Percentiles rank a stretch among this genome's conserved stretches.
phyloP scores from a whole-genome alignment of 768 basidiomycete species.

The Imleria badia region DNA sequence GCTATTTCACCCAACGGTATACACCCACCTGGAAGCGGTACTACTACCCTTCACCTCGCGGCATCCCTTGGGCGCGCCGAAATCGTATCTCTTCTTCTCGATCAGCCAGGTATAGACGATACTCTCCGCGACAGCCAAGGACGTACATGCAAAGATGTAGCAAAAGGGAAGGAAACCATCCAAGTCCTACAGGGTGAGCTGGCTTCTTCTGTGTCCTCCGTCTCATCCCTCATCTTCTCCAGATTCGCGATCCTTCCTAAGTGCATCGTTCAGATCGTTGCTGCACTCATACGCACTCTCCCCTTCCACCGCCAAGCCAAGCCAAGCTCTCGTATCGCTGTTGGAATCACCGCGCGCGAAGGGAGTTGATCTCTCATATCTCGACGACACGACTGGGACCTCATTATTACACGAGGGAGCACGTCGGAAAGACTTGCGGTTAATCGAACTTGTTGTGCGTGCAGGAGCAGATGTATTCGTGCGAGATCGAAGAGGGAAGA shows the following conservation, averaged over 20 bases:
- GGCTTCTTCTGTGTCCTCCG: not conserved
- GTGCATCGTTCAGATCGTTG: constrained; percentile 71
- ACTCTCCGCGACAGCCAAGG: constrained; percentile 67
- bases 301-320: constrained; percentile 40
- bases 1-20: constrained; percentile 78
- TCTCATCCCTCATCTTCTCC: constrained; percentile 5
- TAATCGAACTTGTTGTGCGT: constrained; percentile 82
- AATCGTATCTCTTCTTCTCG: constrained; percentile 71
- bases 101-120: constrained; percentile 81
- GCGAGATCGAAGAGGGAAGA: constrained; percentile 71
- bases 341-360: constrained; percentile 68
- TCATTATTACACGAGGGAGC: constrained; percentile 89
- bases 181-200: constrained; percentile 67
- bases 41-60: constrained; percentile 71
- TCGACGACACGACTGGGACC: constrained; percentile 76
- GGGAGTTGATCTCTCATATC: constrained; percentile 73
- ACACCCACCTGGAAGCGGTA: constrained; percentile 69
- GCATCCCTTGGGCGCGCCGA: constrained; percentile 72
- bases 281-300: constrained; percentile 75
- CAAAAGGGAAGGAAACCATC: constrained; percentile 62
- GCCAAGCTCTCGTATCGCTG: constrained; percentile 49
- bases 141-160: constrained; percentile 68
- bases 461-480: constrained; percentile 90
- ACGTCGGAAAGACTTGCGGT: constrained; percentile 69
- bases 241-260: constrained; percentile 80